Base-by-base conservation (phyloP, 768 basidiomycete genomes). In the Lentinus tigrinus region DNA sequence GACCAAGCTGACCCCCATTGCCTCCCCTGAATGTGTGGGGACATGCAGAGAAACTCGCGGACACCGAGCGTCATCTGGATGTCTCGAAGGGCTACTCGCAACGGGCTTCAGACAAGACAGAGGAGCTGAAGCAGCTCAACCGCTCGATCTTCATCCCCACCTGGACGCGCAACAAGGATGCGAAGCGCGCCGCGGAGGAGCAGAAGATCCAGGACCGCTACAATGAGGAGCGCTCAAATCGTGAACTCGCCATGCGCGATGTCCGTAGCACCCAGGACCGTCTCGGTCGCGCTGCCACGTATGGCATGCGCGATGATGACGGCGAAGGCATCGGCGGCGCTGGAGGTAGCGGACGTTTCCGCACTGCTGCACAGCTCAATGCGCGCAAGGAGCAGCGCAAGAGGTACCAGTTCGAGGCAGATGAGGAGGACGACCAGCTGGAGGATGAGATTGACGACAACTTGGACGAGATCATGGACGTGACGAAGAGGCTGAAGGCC, bases 361-460 rank as follows among this genome's bases (percentile, higher is more conserved):
- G 71, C 62, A 80, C 81, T 3, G 72, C 74, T 21, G 80, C 81
- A 49, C 84, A 89, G 66, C 74, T 80, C 56, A 70, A 78, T 14
- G 73, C 75, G 10, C 76, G 81, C 64, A 85, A 87, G 72, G 90
- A 88, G 55, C 87, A 87, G 65, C 79, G 91, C 64, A 83, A 87
- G 66, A 83, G 91, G 36, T 98, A 84, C 70, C 94, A 98, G 73
- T 97, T 98, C 67, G 96, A 99, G 64, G 85, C 85, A 26, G 89
- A 85, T 37, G 92, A 81, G 3, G 92, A 89, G 6, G 96, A 99
- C 67, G 95, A 98, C 65, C 94, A 95, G 73, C 63, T 96, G 1
- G 96, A 99, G 75, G 89, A 98, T 65, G 95, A 98, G 73, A 67
- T 99, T 37, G 96, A 98, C 66, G 85, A 82, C 62, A 98, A 98